A percentile compares a stretch with the other conserved stretches of the same genome.
Evolutionary conservation across 75 land plant genomes (phyloP).

Genomic region (Azolla pinnata): DNA sequence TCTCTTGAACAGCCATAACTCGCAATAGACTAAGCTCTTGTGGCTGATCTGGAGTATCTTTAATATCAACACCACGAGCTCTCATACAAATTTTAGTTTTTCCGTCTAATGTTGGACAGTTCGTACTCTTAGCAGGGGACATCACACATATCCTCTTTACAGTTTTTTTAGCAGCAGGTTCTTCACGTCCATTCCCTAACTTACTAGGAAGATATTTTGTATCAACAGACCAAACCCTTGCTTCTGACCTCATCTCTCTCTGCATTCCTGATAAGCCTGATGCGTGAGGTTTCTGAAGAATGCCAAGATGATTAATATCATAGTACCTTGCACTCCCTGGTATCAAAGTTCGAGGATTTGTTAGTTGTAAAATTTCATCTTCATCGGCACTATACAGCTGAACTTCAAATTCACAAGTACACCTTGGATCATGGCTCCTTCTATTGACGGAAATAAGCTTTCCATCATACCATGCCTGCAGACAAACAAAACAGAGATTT

Average conservation of each 20-base stretch:
- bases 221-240: conserved; percentile 10
- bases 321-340: neutral
- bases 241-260: neutral
- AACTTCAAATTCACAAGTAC: conserved; percentile 9
- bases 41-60: too few relatives aligned
- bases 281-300: neutral
- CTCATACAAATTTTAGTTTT: too few relatives aligned
- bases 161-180: too few relatives aligned
- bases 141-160: too few relatives aligned
- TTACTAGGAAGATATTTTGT: neutral
- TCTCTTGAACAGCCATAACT: too few relatives aligned
- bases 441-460: conserved; percentile 3
- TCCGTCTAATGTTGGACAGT: too few relatives aligned
- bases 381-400: conserved; percentile 8
- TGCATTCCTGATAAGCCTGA: conserved; percentile 2
- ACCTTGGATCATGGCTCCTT: neutral
- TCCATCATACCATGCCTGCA: conserved; percentile 24
- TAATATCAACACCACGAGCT: too few relatives aligned
- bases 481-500: neutral
- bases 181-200: too few relatives aligned
- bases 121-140: too few relatives aligned
- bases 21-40: too few relatives aligned
- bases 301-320: conserved; percentile 7
- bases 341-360: neutral
- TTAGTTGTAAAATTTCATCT: neutral